These are phyloP conservation scores for Rosa rugosa DNA, from an alignment of 306 rosid genomes.

Conservation along the genomic window DNA sequence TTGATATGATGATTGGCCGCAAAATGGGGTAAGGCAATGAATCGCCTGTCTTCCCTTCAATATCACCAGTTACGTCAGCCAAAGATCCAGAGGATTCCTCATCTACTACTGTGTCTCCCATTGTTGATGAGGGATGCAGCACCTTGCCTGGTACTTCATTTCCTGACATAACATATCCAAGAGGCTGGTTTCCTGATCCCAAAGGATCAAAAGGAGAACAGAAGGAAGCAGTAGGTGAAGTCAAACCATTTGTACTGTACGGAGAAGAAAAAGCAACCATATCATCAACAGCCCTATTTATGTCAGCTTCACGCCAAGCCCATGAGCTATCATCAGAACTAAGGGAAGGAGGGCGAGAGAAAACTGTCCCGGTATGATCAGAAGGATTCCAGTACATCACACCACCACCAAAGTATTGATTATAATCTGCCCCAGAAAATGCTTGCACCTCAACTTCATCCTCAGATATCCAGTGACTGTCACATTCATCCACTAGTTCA, in stretches of 20 bases:
- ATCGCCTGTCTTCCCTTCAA: constrained; percentile 68
- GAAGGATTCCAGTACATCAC: constrained; percentile 97
- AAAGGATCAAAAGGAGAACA: constrained; percentile 83
- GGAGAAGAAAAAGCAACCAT: constrained; percentile 98
- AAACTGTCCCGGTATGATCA: constrained; percentile 73
- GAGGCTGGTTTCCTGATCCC: constrained; percentile 70
- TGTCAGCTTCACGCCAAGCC: constrained; percentile 98
- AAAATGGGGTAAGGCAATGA: constrained; percentile 76
- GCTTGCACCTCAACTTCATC: constrained; percentile 93
- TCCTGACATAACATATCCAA: constrained; percentile 76
- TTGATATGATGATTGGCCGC: constrained; percentile 84
- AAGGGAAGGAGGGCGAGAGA: constrained; percentile 95
- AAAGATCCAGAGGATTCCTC: constrained; percentile 69
- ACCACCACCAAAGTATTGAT: constrained; percentile 94
- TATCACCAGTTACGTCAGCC: constrained; percentile 58
- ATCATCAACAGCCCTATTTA: constrained; percentile 92
- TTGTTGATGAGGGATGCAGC: constrained; percentile 65
- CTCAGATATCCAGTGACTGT: constrained; percentile 84
- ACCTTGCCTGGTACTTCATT: constrained; percentile 72
- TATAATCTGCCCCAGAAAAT: constrained; percentile 80
- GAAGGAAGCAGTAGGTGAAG: constrained; percentile 90
- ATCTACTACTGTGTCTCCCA: constrained; percentile 57
- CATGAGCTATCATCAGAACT: constrained; percentile 95
- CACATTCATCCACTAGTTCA: constrained; percentile 78
- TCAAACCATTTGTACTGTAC: constrained; percentile 76